These are phyloP conservation scores for Trametes meyenii DNA, from an alignment of 768 basidiomycete genomes.

Conservation along the genomic window DNA sequence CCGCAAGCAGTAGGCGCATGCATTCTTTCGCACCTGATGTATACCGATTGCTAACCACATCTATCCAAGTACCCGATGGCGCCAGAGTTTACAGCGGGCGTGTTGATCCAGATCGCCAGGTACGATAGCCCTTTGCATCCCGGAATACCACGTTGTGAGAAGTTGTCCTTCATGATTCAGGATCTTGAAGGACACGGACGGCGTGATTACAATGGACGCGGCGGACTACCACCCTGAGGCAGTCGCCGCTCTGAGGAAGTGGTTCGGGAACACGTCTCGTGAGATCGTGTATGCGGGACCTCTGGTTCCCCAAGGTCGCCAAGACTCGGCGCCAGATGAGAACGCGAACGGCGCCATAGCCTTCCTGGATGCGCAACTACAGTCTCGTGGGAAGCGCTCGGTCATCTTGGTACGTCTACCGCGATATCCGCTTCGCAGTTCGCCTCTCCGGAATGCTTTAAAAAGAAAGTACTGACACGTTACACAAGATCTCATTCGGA, in stretches of 20 bases:
- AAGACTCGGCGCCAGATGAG: neutral
- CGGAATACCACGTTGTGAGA: neutral
- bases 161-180: neutral
- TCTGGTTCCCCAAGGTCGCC: neutral
- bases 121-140: neutral
- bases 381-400: neutral
- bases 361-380: constrained; percentile 18
- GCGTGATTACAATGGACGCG: constrained; percentile 8
- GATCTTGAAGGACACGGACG: neutral
- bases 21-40: neutral
- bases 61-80: neutral
- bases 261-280: constrained; percentile 6
- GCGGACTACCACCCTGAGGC: constrained; percentile 16
- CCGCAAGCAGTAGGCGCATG: constrained; percentile 6
- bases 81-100: neutral
- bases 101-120: neutral
- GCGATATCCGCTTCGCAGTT: too few species aligned
- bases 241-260: neutral
- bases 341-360: constrained; percentile 4
- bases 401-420: constrained; percentile 4
- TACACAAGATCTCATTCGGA: constrained; percentile 2
- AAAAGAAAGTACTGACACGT: too few species aligned
- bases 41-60: neutral
- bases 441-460: too few species aligned
- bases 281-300: constrained; percentile 21